Conservation (phyloP, 176 grass and related monocot genomes). For the Stipa capillata region DNA sequence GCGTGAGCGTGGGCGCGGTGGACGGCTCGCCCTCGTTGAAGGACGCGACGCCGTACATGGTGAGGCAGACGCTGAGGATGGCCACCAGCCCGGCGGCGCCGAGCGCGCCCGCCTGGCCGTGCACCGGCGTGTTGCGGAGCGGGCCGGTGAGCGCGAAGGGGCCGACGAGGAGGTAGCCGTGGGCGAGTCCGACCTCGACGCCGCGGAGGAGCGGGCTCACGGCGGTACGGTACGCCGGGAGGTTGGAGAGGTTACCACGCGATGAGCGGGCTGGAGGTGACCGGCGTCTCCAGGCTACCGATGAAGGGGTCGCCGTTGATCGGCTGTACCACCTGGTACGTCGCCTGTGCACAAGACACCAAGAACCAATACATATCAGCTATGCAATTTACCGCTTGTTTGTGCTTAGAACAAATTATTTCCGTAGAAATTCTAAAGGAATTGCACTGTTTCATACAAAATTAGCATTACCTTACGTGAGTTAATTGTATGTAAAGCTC, state of each 20-base stretch:
- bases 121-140: constrained; percentile 78
- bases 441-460: not conserved
- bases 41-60: constrained; percentile 84
- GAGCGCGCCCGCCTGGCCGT: constrained; percentile 66
- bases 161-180: constrained; percentile 89
- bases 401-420: not conserved
- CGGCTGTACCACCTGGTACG: constrained; percentile 86
- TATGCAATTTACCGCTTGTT: not conserved
- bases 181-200: constrained; percentile 83
- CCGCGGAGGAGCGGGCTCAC: constrained; percentile 92
- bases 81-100: constrained; percentile 66
- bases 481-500: not conserved
- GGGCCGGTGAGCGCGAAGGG: constrained; percentile 89
- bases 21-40: constrained; percentile 74
- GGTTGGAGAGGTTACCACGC: constrained; percentile 99
- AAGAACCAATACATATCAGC: not conserved
- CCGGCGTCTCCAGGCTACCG: constrained; percentile 78
- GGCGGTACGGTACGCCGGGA: constrained; percentile 92
- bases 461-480: not conserved
- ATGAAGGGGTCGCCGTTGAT: constrained; percentile 98
- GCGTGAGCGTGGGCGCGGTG: constrained; percentile 67
- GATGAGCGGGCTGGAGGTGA: constrained; percentile 82
- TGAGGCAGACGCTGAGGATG: constrained; percentile 87
- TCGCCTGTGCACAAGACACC: constrained; percentile 21
- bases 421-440: not conserved